Conservation (phyloP, 1,139 yeast species). For the Meyerozyma elateridarum region DNA sequence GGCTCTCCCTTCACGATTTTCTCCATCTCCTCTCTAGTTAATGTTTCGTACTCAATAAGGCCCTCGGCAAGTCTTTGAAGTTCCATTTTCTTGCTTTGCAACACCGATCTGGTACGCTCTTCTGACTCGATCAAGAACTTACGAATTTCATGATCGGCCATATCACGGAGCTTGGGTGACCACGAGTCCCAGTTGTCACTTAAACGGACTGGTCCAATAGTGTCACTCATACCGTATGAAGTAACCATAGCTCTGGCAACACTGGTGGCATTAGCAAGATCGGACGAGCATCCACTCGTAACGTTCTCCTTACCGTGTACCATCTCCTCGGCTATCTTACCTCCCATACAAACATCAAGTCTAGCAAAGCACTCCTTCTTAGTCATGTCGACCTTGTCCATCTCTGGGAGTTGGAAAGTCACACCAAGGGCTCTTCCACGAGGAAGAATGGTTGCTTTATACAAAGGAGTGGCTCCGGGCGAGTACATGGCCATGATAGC, state of each 20-base stretch:
- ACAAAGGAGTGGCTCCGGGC: slow-evolving; percentile 91
- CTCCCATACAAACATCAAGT: slow-evolving; percentile 98
- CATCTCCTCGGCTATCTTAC: slow-evolving; percentile 94
- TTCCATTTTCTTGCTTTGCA: slow-evolving; percentile 61
- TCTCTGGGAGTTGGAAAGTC: slow-evolving; percentile 95
- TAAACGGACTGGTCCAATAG: slow-evolving; percentile 85
- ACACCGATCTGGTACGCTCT: slow-evolving; percentile 66
- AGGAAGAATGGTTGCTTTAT: slow-evolving; percentile 95
- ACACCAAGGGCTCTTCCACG: slow-evolving; percentile 96
- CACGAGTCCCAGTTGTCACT: slow-evolving; percentile 90
- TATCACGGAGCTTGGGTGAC: slow-evolving; percentile 83
- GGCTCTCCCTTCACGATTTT: slow-evolving; percentile 75
- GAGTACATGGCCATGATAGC: slow-evolving; percentile 96
- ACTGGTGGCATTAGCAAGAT: slow-evolving; percentile 80
- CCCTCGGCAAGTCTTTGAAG: slow-evolving; percentile 89
- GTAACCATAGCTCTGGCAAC: slow-evolving; percentile 98
- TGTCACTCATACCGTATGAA: slow-evolving; percentile 92
- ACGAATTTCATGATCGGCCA: slow-evolving; percentile 91
- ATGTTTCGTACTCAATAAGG: slow-evolving; percentile 88
- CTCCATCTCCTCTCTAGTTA: slow-evolving; percentile 88
- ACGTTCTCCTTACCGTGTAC: slow-evolving; percentile 88
- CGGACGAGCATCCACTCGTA: slow-evolving; percentile 92
- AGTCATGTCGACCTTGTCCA: slow-evolving; percentile 95
- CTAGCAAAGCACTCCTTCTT: slow-evolving; percentile 86
- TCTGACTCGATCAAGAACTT: slow-evolving; percentile 70